phyloP scores from a whole-genome alignment of 2,329 filamentous ascomycete genomes.

The Fusarium bulbicola region DNA sequence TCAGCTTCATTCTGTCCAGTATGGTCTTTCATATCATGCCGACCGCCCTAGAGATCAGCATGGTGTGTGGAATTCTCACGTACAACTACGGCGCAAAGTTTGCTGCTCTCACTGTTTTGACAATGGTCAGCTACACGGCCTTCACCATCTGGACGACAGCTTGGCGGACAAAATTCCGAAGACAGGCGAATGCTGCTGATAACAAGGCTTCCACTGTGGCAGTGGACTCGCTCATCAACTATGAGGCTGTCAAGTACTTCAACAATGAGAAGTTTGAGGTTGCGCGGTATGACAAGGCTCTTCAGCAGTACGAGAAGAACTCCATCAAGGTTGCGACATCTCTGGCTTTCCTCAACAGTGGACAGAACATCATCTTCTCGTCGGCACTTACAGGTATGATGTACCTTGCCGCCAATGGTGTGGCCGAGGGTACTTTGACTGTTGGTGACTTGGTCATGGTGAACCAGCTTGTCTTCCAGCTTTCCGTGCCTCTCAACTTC shows the following conservation, averaged over 20 bases:
- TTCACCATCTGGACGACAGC: conserved; percentile 97
- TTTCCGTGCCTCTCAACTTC: conserved; percentile 97
- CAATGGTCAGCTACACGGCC: conserved; percentile 94
- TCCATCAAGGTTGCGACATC: conserved; percentile 98
- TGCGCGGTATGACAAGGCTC: conserved; percentile 84
- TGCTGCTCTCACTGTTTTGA: conserved; percentile 86
- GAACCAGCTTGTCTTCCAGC: conserved; percentile 97
- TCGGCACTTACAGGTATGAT: conserved; percentile 95
- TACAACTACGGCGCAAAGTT: conserved; percentile 95
- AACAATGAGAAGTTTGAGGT: conserved; percentile 99
- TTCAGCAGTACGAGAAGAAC: conserved; percentile 87
- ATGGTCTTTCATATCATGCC: conserved; percentile 99
- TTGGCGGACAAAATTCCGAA: conserved; percentile 96
- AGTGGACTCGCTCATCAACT: conserved; percentile 97
- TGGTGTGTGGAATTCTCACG: conserved; percentile 96
- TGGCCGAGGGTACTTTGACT: conserved; percentile 81
- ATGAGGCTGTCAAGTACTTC: conserved; percentile 99
- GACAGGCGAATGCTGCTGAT: conserved; percentile 94
- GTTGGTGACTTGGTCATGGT: conserved; percentile 98
- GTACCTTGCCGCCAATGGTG: conserved; percentile 93
- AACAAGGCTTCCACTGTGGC: conserved; percentile 95
- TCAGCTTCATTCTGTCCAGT: conserved; percentile 94
- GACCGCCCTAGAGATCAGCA: conserved; percentile 89
- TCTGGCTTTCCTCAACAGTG: conserved; percentile 89
- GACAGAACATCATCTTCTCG: conserved; percentile 97